These are phyloP conservation scores for Arabis hirsuta DNA, from an alignment of 345 rosid genomes.

Conservation along the genomic window DNA sequence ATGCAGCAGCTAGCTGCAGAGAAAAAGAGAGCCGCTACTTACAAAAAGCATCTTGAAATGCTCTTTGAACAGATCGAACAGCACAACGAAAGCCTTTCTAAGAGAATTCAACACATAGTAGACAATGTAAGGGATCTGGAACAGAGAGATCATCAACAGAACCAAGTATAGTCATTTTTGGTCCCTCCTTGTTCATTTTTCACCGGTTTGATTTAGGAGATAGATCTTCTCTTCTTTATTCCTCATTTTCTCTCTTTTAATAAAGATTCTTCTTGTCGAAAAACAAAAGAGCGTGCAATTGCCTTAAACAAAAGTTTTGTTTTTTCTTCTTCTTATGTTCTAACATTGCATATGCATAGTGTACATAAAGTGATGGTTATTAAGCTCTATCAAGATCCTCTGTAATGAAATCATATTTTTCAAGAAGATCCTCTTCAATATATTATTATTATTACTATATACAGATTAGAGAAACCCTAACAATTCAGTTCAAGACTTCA, in stretches of 20 bases:
- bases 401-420: not conserved
- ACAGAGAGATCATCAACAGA: constrained; percentile 57
- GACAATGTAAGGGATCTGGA: constrained; percentile 76
- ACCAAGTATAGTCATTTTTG: constrained; percentile 48
- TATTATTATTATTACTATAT: too few species aligned
- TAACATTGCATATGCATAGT: constrained; percentile 19
- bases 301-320: constrained; percentile 26
- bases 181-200: constrained; percentile 25
- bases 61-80: constrained; percentile 89
- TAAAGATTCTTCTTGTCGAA: constrained; percentile 9
- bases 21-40: constrained; percentile 87
- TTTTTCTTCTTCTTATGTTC: constrained; percentile 19
- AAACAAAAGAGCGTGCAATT: constrained; percentile 29
- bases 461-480: too few species aligned
- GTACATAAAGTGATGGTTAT: constrained; percentile 15
- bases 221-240: constrained; percentile 28
- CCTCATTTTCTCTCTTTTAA: constrained; percentile 23
- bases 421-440: too few species aligned
- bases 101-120: constrained; percentile 83
- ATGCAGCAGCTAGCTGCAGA: constrained; percentile 90
- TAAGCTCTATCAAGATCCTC: constrained; percentile 5
- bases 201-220: constrained; percentile 34
- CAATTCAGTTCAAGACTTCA: constrained; percentile 1
- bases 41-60: constrained; percentile 90
- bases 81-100: constrained; percentile 80